Percentiles rank a stretch among this genome's conserved stretches.
Evolutionary conservation across 306 rosid genomes (phyloP).

Genomic region (Abrus precatorius): DNA sequence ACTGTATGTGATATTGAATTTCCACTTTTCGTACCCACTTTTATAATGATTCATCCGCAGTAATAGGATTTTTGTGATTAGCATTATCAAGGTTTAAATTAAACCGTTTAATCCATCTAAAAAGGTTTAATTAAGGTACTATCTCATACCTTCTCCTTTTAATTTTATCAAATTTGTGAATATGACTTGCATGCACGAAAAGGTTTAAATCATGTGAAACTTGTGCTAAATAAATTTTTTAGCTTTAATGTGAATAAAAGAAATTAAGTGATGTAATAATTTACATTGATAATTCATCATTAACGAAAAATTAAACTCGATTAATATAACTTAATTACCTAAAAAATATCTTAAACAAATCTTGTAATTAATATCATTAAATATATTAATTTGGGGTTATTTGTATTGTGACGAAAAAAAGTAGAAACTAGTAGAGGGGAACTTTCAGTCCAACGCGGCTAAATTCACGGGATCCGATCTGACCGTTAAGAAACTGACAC

Average conservation of each 20-base stretch:
- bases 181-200: not conserved
- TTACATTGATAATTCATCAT: not conserved
- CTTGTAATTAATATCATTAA: not conserved
- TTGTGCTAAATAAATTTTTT: not conserved
- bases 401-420: not conserved
- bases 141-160: not conserved
- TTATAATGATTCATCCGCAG: not conserved
- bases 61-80: not conserved
- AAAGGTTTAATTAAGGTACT: not conserved
- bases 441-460: conserved; percentile 53
- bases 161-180: not conserved
- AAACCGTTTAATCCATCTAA: too few species aligned
- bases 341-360: not conserved
- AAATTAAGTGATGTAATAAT: not conserved
- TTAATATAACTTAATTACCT: not conserved
- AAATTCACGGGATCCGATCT: conserved; percentile 60
- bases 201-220: conserved; percentile 21
- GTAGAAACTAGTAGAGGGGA: not conserved
- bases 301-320: not conserved
- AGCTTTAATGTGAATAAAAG: not conserved
- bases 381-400: not conserved
- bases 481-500: conserved; percentile 47
- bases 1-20: not conserved
- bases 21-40: not conserved
- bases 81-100: not conserved